Evolutionary conservation across 306 rosid genomes (phyloP).

Genomic region (Dryas alaskensis): DNA sequence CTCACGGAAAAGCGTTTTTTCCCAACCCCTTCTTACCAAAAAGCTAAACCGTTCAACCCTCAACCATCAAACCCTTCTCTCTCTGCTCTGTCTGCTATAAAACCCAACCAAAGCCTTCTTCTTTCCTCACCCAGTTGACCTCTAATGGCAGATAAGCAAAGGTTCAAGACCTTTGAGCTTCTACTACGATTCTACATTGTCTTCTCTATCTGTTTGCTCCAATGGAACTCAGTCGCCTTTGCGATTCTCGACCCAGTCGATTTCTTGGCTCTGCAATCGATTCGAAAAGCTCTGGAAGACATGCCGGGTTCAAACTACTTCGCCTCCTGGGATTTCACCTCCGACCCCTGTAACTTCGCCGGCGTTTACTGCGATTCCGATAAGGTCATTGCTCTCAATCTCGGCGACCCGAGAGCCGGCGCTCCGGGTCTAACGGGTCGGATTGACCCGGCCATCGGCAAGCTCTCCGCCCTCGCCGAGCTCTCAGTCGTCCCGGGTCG

Average conservation of each 20-base stretch:
- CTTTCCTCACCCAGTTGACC: conserved; percentile 21
- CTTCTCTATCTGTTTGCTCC: conserved; percentile 33
- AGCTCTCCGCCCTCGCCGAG: conserved; percentile 74
- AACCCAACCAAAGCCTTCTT: conserved; percentile 3
- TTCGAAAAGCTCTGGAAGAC: conserved; percentile 64
- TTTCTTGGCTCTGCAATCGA: conserved; percentile 84
- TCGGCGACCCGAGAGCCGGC: conserved; percentile 89
- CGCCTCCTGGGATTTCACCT: conserved; percentile 91
- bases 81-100: conserved; percentile 25
- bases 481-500: conserved; percentile 86
- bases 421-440: conserved; percentile 83
- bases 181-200: conserved; percentile 13
- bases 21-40: conserved; percentile 3
- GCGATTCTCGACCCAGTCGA: conserved; percentile 89
- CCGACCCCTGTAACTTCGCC: conserved; percentile 86
- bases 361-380: conserved; percentile 87
- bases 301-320: conserved; percentile 83
- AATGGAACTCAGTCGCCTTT: conserved; percentile 9
- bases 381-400: conserved; percentile 79
- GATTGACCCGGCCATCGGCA: conserved; percentile 67
- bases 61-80: too few species aligned
- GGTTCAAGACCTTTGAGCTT: conserved; percentile 6
- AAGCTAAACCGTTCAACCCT: neutral
- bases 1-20: conserved; percentile 41
- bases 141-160: conserved; percentile 47